Percentiles rank a stretch among this genome's conserved stretches.
Conservation (phyloP, 805 yeast genomes). For the Isabelozyma heimii region DNA sequence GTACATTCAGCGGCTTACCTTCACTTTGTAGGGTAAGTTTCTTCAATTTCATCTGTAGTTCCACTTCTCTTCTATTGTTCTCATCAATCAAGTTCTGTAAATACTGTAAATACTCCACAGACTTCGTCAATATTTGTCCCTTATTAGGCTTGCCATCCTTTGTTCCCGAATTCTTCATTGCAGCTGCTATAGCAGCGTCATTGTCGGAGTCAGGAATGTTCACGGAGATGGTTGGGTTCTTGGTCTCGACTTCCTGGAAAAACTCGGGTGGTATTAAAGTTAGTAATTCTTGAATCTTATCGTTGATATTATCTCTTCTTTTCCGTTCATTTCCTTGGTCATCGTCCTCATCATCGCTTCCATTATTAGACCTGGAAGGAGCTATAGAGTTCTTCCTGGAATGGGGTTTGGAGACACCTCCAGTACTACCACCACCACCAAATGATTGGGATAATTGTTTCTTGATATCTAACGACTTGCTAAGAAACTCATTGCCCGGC, state of each 20-base stretch:
- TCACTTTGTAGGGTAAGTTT: conserved; percentile 47
- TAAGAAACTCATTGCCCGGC: conserved; percentile 20
- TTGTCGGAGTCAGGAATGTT: conserved; percentile 7
- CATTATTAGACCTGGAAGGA: conserved; percentile 18
- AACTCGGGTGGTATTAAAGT: conserved; percentile 35
- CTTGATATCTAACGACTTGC: conserved; percentile 35
- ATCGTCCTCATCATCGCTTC: conserved; percentile 20
- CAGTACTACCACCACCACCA: conserved; percentile 17
- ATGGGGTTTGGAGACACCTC: conserved; percentile 38
- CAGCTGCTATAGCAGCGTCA: conserved; percentile 27
- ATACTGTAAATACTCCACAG: conserved; percentile 67
- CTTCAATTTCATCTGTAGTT: conserved; percentile 58
- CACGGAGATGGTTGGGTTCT: conserved; percentile 5
- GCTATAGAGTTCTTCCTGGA: conserved; percentile 33
- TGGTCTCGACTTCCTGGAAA: conserved; percentile 26
- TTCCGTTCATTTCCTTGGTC: conserved; percentile 41
- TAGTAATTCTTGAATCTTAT: conserved; percentile 42
- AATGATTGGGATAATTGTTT: conserved; percentile 41
- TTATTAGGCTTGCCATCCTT: conserved; percentile 84
- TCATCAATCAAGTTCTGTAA: conserved; percentile 74
- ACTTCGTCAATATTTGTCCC: conserved; percentile 74
- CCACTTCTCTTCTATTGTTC: conserved; percentile 77
- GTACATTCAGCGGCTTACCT: conserved; percentile 40
- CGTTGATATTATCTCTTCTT: conserved; percentile 43
- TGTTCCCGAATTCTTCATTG: conserved; percentile 50